Evolutionary conservation across 371 early-diverging fungal species (phyloP).

Genomic region (Circinella umbellata): DNA sequence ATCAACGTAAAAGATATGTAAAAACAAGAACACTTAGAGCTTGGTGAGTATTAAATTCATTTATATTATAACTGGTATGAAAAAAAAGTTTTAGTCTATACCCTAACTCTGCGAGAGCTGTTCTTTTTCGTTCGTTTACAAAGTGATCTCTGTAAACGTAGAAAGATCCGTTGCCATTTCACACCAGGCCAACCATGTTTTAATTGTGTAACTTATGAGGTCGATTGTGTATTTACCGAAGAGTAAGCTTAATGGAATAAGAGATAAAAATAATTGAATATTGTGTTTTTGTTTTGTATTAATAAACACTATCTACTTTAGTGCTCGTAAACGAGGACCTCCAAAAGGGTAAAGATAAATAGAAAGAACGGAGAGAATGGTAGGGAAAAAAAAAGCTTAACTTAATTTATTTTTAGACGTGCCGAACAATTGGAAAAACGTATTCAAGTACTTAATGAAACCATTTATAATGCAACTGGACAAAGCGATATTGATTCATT

Average conservation of each 20-base stretch:
- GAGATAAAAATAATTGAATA: not conserved
- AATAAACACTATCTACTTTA: slow-evolving; percentile 5
- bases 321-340: slow-evolving; percentile 38
- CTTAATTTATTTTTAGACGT: slow-evolving; percentile 27
- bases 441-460: slow-evolving; percentile 36
- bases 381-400: not conserved
- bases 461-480: slow-evolving; percentile 15
- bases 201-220: slow-evolving; percentile 37
- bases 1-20: slow-evolving; percentile 8
- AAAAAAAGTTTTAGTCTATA: not conserved
- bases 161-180: slow-evolving; percentile 41
- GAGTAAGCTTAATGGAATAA: slow-evolving; percentile 13
- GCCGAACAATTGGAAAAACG: slow-evolving; percentile 47
- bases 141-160: slow-evolving; percentile 43
- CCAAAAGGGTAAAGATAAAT: slow-evolving; percentile 33
- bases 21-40: slow-evolving; percentile 25
- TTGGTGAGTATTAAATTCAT: slow-evolving; percentile 20
- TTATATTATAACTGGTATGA: too few species aligned
- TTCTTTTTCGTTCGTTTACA: not conserved
- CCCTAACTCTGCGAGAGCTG: too few species aligned
- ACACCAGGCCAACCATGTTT: slow-evolving; percentile 30
- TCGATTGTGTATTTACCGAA: slow-evolving; percentile 27
- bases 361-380: not conserved
- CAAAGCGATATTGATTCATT: slow-evolving; percentile 7
- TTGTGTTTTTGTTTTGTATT: not conserved